A percentile compares a stretch with the other conserved stretches of the same genome.
phyloP scores from a whole-genome alignment of 345 rosid species.

The Corchorus olitorius region DNA sequence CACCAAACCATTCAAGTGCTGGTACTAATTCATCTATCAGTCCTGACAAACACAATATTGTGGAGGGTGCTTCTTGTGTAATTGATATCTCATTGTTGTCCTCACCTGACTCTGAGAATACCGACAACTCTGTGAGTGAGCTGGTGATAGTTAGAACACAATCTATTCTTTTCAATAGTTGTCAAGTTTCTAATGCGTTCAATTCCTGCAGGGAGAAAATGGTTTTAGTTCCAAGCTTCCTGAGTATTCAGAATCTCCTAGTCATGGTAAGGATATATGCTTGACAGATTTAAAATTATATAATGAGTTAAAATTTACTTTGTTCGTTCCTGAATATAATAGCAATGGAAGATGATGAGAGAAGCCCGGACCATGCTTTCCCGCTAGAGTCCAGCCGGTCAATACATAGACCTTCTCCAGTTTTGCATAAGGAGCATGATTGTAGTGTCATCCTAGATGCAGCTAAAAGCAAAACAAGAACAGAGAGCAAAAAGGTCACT shows the following conservation, averaged over 20 bases:
- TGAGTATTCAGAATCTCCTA: slow-evolving; percentile 29
- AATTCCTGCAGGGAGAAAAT: slow-evolving; percentile 47
- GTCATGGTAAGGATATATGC: slow-evolving; percentile 38
- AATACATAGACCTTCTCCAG: slow-evolving; percentile 32
- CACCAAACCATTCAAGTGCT: slow-evolving; percentile 48
- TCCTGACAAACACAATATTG: slow-evolving; percentile 28
- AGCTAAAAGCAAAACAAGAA: slow-evolving; percentile 42
- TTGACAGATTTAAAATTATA: slow-evolving; percentile 4
- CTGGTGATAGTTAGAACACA: neutral
- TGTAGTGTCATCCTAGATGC: slow-evolving; percentile 27
- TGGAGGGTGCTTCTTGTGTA: slow-evolving; percentile 39
- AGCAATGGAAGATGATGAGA: slow-evolving; percentile 28
- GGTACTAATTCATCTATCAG: slow-evolving; percentile 36
- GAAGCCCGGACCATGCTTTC: slow-evolving; percentile 24
- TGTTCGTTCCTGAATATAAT: slow-evolving; percentile 9
- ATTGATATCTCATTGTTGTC: slow-evolving; percentile 29
- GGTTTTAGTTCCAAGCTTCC: slow-evolving; percentile 28
- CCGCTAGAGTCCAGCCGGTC: slow-evolving; percentile 30
- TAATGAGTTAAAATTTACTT: slow-evolving; percentile 12
- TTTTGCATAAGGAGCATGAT: slow-evolving; percentile 35
- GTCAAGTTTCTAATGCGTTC: slow-evolving; percentile 14
- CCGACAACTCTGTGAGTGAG: slow-evolving; percentile 44
- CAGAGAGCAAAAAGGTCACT: slow-evolving; percentile 48
- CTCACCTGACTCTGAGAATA: slow-evolving; percentile 20
- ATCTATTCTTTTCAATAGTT: slow-evolving; percentile 19